These are phyloP conservation scores for Monosporascus sp. DNA, from an alignment of 2,329 filamentous ascomycete genomes.

Conservation along the genomic window DNA sequence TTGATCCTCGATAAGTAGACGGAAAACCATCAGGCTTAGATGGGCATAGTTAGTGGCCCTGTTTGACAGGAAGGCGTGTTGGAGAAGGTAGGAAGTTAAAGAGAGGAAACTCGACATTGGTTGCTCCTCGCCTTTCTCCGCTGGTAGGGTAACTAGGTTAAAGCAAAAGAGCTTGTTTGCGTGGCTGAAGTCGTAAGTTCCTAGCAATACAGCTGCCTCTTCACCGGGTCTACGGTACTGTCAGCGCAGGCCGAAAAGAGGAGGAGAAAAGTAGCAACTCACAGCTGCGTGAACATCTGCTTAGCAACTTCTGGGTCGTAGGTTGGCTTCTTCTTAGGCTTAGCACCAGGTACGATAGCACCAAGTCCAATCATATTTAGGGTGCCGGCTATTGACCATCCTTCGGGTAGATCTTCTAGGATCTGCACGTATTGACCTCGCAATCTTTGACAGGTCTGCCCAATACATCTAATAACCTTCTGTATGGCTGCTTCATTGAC, in stretches of 20 bases:
- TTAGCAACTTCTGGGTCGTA: slow-evolving; percentile 77
- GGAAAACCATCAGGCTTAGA: slow-evolving; percentile 77
- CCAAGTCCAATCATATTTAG: slow-evolving; percentile 81
- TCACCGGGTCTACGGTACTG: slow-evolving; percentile 59
- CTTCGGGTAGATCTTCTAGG: slow-evolving; percentile 84
- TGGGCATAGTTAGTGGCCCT: slow-evolving; percentile 79
- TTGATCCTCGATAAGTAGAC: slow-evolving; percentile 81
- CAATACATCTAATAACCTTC: slow-evolving; percentile 73
- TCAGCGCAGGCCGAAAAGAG: slow-evolving; percentile 18
- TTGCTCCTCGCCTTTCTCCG: slow-evolving; percentile 61
- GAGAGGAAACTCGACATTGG: slow-evolving; percentile 82
- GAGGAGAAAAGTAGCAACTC: slow-evolving; percentile 30
- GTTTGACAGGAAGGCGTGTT: slow-evolving; percentile 81
- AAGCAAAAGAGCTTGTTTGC: slow-evolving; percentile 94
- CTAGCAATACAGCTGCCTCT: slow-evolving; percentile 73
- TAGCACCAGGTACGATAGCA: slow-evolving; percentile 63
- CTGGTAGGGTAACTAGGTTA: slow-evolving; percentile 63
- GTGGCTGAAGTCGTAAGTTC: slow-evolving; percentile 88
- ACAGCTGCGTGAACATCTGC: slow-evolving; percentile 74
- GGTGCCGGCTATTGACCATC: slow-evolving; percentile 78
- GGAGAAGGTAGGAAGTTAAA: slow-evolving; percentile 84
- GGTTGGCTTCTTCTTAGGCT: slow-evolving; percentile 49
- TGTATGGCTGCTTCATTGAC: slow-evolving; percentile 85
- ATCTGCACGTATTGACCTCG: slow-evolving; percentile 76
- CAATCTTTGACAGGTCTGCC: slow-evolving; percentile 61